These are phyloP conservation scores for Arctostaphylos glauca DNA, from an alignment of 148 eudicot genomes.

Conservation along the genomic window DNA sequence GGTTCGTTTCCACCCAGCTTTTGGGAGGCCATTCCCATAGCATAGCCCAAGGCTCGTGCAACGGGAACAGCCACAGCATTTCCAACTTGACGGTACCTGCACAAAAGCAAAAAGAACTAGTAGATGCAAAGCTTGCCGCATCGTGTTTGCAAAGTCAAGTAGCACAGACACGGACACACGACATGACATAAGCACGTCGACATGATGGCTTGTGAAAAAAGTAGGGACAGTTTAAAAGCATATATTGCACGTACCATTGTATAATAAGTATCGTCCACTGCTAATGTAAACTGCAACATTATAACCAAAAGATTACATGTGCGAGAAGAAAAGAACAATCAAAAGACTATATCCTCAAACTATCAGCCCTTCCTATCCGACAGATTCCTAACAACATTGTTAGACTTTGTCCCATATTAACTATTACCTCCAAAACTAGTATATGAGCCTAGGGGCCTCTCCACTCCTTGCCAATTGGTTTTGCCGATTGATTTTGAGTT, in stretches of 20 bases:
- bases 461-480: too few relatives aligned
- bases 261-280: not conserved
- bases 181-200: not conserved
- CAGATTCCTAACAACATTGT: too few relatives aligned
- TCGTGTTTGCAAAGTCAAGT: not conserved
- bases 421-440: too few relatives aligned
- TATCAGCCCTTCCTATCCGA: not conserved
- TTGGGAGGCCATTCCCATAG: constrained; percentile 75
- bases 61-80: constrained; percentile 92
- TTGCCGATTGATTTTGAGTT: too few relatives aligned
- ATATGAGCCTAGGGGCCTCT: too few relatives aligned
- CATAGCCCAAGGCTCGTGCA: constrained; percentile 75
- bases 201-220: not conserved
- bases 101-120: not conserved
- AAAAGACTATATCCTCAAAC: not conserved
- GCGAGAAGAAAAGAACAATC: not conserved
- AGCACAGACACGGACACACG: not conserved
- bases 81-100: constrained; percentile 90
- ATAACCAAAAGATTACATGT: not conserved
- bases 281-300: not conserved
- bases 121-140: not conserved
- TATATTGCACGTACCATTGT: not conserved
- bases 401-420: too few relatives aligned
- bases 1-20: constrained; percentile 54
- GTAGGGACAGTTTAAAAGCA: not conserved